Conservation (phyloP, 1,284 basidiomycete genomes). For the Trichosporon ovoides region DNA sequence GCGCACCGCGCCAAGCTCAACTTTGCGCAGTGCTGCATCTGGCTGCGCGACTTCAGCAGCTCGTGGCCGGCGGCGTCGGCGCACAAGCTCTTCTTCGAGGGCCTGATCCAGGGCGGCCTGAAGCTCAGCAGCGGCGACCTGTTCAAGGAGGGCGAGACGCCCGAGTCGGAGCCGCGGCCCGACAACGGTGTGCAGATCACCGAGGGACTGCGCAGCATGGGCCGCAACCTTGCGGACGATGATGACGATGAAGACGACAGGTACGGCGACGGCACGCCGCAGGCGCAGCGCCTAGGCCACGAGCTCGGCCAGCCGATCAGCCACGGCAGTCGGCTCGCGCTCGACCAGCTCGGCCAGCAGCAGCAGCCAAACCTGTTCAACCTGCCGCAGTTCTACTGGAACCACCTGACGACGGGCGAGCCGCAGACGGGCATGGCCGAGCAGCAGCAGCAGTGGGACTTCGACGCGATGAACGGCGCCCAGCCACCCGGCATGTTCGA, state of each 20-base stretch:
- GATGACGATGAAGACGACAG: background rate
- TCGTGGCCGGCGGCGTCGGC: constrained; percentile 43
- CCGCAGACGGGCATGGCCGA: background rate
- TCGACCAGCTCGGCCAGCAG: background rate
- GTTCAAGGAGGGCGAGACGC: constrained; percentile 6
- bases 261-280: background rate
- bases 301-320: constrained; percentile 1
- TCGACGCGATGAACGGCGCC: background rate
- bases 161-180: constrained; percentile 6
- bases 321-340: background rate
- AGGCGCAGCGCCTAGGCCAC: background rate
- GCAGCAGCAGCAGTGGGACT: background rate
- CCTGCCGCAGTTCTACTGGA: constrained; percentile 40
- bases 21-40: constrained; percentile 43
- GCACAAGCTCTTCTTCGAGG: constrained; percentile 45
- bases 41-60: constrained; percentile 38
- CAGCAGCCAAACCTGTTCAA: constrained; percentile 26
- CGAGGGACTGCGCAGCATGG: constrained; percentile 22
- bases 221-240: constrained; percentile 16
- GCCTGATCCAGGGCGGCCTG: constrained; percentile 39
- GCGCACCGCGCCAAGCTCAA: constrained; percentile 35
- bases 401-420: constrained; percentile 23
- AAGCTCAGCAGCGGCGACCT: constrained; percentile 19
- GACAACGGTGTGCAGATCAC: constrained; percentile 9
- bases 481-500: no score